Base-by-base conservation (phyloP, 225 moss, liverwort and hornwort species). In the Pseudisothecium myosuroides region DNA sequence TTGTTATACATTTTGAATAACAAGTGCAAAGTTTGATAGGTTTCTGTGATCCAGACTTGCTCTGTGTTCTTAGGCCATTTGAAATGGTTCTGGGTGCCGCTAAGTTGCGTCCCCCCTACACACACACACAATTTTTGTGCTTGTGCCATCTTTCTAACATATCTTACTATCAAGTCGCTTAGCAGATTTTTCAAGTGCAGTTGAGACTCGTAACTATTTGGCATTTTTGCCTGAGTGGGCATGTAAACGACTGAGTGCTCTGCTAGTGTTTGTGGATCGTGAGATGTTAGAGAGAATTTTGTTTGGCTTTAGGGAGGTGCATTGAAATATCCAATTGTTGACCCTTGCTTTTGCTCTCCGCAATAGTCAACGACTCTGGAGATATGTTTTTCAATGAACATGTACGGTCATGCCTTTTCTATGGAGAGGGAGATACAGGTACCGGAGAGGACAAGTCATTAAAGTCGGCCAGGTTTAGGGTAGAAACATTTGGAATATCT, bases 1-100 rank as follows among this genome's bases (percentile, higher is more conserved):
- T 93, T 91, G 93, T 90, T 91, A 91, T 89, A 87, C 91, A 88
- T 90, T 91, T 90, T 76, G 86, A 93, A 87, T 91, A 93, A 91
- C 93, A 93, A 91, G 88, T 79, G 81, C 86, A 67, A 62, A 84
- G 87, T 77, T 91, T 90, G 83, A 91, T 89, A 83, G 85, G 82
- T 76, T 87, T 87, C 61, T 88, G 74, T 66, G 82, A 89, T 89
- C 89, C 63, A 88, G 80, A 59, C 88, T 59, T 72, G 79, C 74
- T 71, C 71, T 79, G 73, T 58, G 72, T 83, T 86, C 72, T 80
- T 59, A 36, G 72, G 61, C 63, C 82, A 52, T 58, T 90, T 61
- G 64, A 65, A 79, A 58, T 66, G 39, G 43, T 74, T 36, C 66
- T 60, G 80, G 74, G 80, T 88, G 83, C 61, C 54, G 54, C 67